Evolutionary conservation across 257 asterid genomes (phyloP).

Genomic region (Scutellaria baicalensis): DNA sequence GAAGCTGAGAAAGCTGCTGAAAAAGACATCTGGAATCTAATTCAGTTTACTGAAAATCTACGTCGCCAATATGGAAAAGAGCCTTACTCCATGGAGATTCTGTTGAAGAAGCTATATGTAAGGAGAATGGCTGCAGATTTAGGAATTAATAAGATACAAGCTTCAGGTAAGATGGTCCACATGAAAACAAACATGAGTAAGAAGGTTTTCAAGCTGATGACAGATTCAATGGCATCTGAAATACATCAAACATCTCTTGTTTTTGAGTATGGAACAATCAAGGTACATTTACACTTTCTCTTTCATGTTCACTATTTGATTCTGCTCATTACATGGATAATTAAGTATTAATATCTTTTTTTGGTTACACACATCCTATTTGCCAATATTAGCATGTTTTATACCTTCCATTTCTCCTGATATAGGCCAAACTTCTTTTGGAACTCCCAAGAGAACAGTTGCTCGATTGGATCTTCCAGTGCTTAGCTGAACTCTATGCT

Average conservation of each 20-base stretch:
- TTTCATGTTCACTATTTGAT: neutral
- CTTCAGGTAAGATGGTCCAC: constrained; percentile 74
- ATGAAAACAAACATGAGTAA: constrained; percentile 82
- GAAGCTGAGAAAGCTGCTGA: constrained; percentile 90
- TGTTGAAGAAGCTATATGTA: constrained; percentile 87
- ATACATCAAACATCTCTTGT: constrained; percentile 57
- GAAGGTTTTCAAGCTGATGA: constrained; percentile 78
- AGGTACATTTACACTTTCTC: constrained; percentile 35
- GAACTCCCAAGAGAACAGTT: constrained; percentile 94
- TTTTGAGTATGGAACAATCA: constrained; percentile 69
- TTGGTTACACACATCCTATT: no score
- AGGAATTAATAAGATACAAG: constrained; percentile 64
- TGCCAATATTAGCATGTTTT: neutral
- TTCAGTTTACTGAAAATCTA: constrained; percentile 78
- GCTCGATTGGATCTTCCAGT: constrained; percentile 93
- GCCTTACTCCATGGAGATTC: constrained; percentile 92
- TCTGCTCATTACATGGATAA: no score
- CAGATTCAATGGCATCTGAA: constrained; percentile 72
- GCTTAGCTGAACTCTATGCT: constrained; percentile 81
- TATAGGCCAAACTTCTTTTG: constrained; percentile 84
- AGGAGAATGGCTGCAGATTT: constrained; percentile 96
- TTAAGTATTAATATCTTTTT: neutral
- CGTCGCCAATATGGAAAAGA: constrained; percentile 88
- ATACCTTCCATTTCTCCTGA: constrained; percentile 13
- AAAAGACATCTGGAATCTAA: constrained; percentile 72